phyloP scores from a whole-genome alignment of 208 protist species.

The Lotmaria passim region DNA sequence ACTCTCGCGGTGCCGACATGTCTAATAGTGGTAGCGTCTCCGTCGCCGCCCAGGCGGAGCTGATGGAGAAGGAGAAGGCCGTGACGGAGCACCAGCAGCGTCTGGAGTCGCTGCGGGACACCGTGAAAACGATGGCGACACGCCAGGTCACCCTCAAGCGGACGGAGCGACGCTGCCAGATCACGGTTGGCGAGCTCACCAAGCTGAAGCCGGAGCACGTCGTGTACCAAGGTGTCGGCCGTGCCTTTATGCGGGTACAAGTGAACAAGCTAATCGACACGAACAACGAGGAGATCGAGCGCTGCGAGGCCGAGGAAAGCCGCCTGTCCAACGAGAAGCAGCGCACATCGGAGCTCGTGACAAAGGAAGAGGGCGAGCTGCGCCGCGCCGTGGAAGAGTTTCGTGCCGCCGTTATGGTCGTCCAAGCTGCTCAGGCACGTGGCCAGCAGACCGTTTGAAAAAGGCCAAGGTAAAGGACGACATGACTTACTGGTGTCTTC shows the following conservation, averaged over 20 bases:
- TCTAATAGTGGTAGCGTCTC: slow-evolving; percentile 52
- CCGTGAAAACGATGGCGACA: slow-evolving; percentile 83
- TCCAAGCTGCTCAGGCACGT: slow-evolving; percentile 44
- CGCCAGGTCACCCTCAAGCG: slow-evolving; percentile 76
- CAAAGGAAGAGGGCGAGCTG: slow-evolving; percentile 81
- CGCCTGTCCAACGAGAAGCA: slow-evolving; percentile 85
- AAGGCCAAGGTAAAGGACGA: no score
- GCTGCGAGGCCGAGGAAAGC: slow-evolving; percentile 77
- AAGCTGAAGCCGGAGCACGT: slow-evolving; percentile 67
- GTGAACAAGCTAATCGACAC: slow-evolving; percentile 74
- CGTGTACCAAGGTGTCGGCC: slow-evolving; percentile 84
- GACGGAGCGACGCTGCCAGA: slow-evolving; percentile 68
- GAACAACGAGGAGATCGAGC: slow-evolving; percentile 72
- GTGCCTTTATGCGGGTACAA: slow-evolving; percentile 71
- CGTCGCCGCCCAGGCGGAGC: slow-evolving; percentile 77
- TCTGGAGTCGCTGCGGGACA: slow-evolving; percentile 70
- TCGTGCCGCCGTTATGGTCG: slow-evolving; percentile 54
- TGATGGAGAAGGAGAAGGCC: slow-evolving; percentile 90
- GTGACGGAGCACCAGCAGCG: slow-evolving; percentile 87
- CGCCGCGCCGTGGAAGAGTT: slow-evolving; percentile 70
- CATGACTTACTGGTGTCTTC: no score
- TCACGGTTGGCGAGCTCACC: slow-evolving; percentile 80
- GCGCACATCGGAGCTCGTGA: slow-evolving; percentile 67
- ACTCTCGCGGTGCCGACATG: slow-evolving; percentile 39
- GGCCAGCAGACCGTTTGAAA: slow-evolving; percentile 20